These are phyloP conservation scores for Annona squamosa DNA, from an alignment of 164 flowering plant species.

Conservation along the genomic window DNA sequence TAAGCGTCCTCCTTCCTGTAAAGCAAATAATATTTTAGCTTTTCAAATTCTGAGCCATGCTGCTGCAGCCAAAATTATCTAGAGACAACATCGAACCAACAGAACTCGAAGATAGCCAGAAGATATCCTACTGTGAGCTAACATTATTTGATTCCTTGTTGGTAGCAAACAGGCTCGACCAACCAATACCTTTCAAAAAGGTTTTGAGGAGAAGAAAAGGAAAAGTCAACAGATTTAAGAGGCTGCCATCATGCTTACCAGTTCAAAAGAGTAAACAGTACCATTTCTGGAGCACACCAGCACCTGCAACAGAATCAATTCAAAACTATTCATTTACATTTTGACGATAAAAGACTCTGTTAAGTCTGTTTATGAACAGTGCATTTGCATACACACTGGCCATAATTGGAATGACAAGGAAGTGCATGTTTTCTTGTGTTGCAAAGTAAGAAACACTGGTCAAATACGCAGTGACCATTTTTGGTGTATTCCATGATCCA, in stretches of 20 bases:
- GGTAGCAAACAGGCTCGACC: background rate
- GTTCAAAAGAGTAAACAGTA: slow-evolving; percentile 55
- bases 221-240: background rate
- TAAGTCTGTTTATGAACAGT: background rate
- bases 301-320: slow-evolving; percentile 33
- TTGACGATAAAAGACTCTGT: background rate
- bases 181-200: background rate
- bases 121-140: background rate
- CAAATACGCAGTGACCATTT: background rate
- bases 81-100: background rate
- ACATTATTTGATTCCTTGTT: background rate
- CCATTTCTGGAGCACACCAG: slow-evolving; percentile 81
- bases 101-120: background rate
- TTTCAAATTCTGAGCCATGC: background rate
- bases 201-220: background rate
- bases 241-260: slow-evolving; percentile 32
- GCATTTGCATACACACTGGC: background rate
- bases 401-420: background rate
- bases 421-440: background rate
- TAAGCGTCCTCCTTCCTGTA: slow-evolving; percentile 55
- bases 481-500: background rate
- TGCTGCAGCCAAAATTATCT: background rate
- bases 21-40: background rate
- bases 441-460: background rate
- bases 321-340: background rate